Conservation (phyloP, 352 stramenopile species). For the Peronospora belbahrii region DNA sequence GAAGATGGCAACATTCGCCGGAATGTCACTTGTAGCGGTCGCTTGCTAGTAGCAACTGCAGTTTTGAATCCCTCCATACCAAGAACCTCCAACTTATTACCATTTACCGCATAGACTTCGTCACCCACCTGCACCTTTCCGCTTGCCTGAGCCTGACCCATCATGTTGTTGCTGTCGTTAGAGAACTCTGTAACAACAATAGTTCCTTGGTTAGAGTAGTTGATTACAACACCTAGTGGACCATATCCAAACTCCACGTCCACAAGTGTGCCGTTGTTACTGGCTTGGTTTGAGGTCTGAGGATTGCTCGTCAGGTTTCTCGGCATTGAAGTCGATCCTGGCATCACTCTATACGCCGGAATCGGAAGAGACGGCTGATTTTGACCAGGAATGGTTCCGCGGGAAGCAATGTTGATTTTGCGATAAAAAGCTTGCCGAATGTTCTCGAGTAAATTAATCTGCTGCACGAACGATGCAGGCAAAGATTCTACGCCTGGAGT, state of each 20-base stretch:
- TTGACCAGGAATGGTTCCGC: background rate
- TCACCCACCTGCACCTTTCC: slow-evolving; percentile 68
- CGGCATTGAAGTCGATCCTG: slow-evolving; percentile 3
- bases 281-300: slow-evolving; percentile 8
- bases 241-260: slow-evolving; percentile 64
- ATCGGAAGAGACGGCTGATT: slow-evolving; percentile 14
- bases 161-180: slow-evolving; percentile 48
- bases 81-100: slow-evolving; percentile 47
- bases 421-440: slow-evolving; percentile 36
- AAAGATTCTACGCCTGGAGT: slow-evolving; percentile 46
- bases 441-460: slow-evolving; percentile 60
- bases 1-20: slow-evolving; percentile 21
- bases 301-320: slow-evolving; percentile 4
- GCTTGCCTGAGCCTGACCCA: slow-evolving; percentile 65
- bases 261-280: slow-evolving; percentile 30
- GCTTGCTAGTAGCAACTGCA: slow-evolving; percentile 46
- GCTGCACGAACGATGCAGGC: slow-evolving; percentile 64
- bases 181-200: slow-evolving; percentile 82
- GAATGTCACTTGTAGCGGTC: slow-evolving; percentile 68
- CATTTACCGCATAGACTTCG: slow-evolving; percentile 76
- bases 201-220: slow-evolving; percentile 61
- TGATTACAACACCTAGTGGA: slow-evolving; percentile 77
- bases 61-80: slow-evolving; percentile 81
- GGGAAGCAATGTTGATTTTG: slow-evolving; percentile 16
- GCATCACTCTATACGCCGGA: slow-evolving; percentile 9